A percentile compares a stretch with the other conserved stretches of the same genome.
Evolutionary conservation across 306 rosid genomes (phyloP).

Genomic region (Citrullus colocynthis): DNA sequence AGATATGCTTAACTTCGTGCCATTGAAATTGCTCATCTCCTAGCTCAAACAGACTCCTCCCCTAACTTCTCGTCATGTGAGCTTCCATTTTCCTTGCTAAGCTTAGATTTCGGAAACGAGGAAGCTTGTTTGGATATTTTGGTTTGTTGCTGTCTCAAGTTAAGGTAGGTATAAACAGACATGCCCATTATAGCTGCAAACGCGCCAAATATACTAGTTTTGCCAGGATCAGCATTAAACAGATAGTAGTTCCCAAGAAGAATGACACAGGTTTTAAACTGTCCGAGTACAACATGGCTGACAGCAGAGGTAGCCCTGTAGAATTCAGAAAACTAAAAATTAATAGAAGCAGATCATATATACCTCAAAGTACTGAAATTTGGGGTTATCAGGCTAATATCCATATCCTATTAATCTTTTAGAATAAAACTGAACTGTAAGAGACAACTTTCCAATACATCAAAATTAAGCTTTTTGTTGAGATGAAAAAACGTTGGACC

Average conservation of each 20-base stretch:
- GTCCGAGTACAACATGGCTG: slow-evolving; percentile 90
- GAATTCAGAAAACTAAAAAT: slow-evolving; percentile 3
- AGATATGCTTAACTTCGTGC: not conserved
- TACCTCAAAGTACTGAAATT: slow-evolving; percentile 3
- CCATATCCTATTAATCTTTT: not conserved
- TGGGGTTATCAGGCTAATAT: not conserved
- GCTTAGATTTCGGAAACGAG: slow-evolving; percentile 53
- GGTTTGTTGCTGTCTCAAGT: slow-evolving; percentile 40
- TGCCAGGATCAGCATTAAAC: slow-evolving; percentile 77
- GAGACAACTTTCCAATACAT: not conserved
- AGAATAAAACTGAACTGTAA: not conserved
- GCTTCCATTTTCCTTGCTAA: slow-evolving; percentile 63
- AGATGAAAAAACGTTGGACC: not conserved
- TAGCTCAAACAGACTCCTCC: slow-evolving; percentile 54
- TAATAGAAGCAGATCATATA: not conserved
- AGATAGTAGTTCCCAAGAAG: slow-evolving; percentile 82
- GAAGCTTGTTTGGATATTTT: slow-evolving; percentile 49
- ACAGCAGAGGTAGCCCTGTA: slow-evolving; percentile 88
- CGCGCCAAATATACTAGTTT: slow-evolving; percentile 68
- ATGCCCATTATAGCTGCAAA: slow-evolving; percentile 75
- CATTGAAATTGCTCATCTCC: not conserved
- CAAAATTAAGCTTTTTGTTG: not conserved
- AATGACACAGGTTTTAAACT: slow-evolving; percentile 87
- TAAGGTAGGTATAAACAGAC: slow-evolving; percentile 80
- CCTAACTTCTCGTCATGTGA: slow-evolving; percentile 42